Base-by-base conservation (phyloP, 495 filamentous ascomycete genomes). In the Aspergillus kassunensis region DNA sequence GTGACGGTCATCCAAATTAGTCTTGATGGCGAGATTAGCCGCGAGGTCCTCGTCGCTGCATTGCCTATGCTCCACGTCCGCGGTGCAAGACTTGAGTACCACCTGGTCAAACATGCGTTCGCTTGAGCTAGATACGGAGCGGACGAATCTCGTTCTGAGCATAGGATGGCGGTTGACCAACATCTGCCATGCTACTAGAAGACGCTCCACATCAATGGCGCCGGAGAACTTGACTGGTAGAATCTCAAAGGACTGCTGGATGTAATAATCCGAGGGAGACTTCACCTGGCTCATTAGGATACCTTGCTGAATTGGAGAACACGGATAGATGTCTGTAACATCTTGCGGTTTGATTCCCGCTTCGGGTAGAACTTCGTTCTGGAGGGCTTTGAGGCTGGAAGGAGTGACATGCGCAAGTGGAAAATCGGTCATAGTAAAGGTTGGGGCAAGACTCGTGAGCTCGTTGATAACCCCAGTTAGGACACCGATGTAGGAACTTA, bases 221-320 rank as follows among this genome's bases (percentile, higher is more conserved):
- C 6, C 21, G 0, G 44, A 24, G 0, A 29, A 35, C 6, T 6
- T n/a, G 29, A 4, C 35, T 7, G 53, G 36, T 11, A 19, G 15
- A 11, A 55, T 37, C 23, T 55, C 45, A 12, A 48, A 55, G 6
- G 44, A 48, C 13, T 49, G 45, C 39, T 48, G 46, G 39, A 55
- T 49, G 30, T 44, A 49, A 31, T 55, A 55, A 3, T 49, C 46
- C 1, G 44, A 48, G 5, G 45, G 53, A 0, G 39, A 43, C 15
- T 49, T 49, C 1, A 49, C 45, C 23, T 55, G 53, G 19, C 53
- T 55, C 45, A 55, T 49, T 11, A 55, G 10, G 6, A 55, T 48
- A 29, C 53, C 53, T 13, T 49, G 53, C 16, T 55, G 53, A 13
- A 55, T 37, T 13, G 53, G 53, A 0, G 53, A 55, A 21, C 53